Evolutionary conservation across 345 rosid species (phyloP).

Genomic region (Noccaea bulbosa): DNA sequence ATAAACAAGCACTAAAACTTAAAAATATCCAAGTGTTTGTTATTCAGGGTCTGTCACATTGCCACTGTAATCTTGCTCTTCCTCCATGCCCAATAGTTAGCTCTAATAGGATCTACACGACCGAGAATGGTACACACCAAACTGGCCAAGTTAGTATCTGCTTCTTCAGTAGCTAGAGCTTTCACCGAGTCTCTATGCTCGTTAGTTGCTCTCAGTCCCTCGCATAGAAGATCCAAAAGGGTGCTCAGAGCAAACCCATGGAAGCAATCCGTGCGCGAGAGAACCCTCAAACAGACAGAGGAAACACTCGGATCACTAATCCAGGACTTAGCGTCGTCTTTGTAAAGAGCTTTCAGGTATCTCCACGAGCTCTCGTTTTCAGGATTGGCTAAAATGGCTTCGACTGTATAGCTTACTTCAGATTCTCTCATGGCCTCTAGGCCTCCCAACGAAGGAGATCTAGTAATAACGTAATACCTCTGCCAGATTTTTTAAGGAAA

Average conservation of each 20-base stretch:
- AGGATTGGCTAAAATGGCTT: slow-evolving; percentile 62
- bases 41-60: background rate
- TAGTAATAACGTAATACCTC: slow-evolving; percentile 76
- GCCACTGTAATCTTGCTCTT: slow-evolving; percentile 55
- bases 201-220: slow-evolving; percentile 63
- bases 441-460: slow-evolving; percentile 75
- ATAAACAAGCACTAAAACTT: background rate
- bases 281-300: slow-evolving; percentile 64
- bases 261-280: slow-evolving; percentile 50
- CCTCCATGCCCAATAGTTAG: slow-evolving; percentile 82
- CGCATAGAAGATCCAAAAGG: slow-evolving; percentile 77
- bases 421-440: slow-evolving; percentile 68
- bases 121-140: slow-evolving; percentile 63
- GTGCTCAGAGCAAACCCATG: slow-evolving; percentile 67
- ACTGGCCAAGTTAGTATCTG: slow-evolving; percentile 51
- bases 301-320: slow-evolving; percentile 61
- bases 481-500: slow-evolving; percentile 39
- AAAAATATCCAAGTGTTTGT: background rate
- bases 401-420: slow-evolving; percentile 68
- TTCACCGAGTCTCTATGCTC: slow-evolving; percentile 61
- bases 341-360: slow-evolving; percentile 84
- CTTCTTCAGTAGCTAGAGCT: slow-evolving; percentile 52
- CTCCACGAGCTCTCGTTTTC: slow-evolving; percentile 93
- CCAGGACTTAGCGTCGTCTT: slow-evolving; percentile 53
- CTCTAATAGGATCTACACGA: slow-evolving; percentile 70